phyloP scores from a whole-genome alignment of 176 grass and related monocot genomes.

The Eragrostis curvula region DNA sequence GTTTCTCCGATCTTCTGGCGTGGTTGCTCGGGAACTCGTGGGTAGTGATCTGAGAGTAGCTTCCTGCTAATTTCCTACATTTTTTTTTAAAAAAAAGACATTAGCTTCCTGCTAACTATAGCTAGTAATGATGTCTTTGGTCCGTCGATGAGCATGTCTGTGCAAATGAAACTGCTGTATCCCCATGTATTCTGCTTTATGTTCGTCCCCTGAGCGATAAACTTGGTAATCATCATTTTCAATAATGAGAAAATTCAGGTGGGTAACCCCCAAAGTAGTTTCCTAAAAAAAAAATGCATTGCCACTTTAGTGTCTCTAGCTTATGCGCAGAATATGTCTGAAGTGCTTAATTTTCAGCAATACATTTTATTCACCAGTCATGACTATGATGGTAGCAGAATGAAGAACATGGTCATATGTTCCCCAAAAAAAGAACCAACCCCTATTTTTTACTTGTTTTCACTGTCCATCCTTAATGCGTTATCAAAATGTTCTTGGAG shows the following conservation, averaged over 20 bases:
- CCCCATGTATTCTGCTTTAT: too few species aligned
- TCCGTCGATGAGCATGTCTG: background rate
- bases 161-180: too few species aligned
- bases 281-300: background rate
- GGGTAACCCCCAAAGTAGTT: too few species aligned
- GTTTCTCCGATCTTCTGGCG: too few species aligned
- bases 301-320: background rate
- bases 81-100: too few species aligned
- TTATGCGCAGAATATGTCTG: background rate
- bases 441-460: background rate
- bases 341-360: background rate
- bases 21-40: background rate
- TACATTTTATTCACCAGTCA: background rate
- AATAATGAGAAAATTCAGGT: too few species aligned
- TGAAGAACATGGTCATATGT: background rate
- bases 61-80: background rate
- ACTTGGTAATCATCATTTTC: too few species aligned
- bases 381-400: background rate
- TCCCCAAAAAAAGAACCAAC: background rate
- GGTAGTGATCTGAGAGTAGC: background rate
- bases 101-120: background rate
- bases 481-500: background rate
- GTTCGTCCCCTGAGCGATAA: too few species aligned
- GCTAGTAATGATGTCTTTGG: background rate
- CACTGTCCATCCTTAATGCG: background rate